Evolutionary conservation across 495 filamentous ascomycete species (phyloP), one percentile per base, ranked within the genome.

Genomic region (Lindgomyces ingoldianus): DNA sequence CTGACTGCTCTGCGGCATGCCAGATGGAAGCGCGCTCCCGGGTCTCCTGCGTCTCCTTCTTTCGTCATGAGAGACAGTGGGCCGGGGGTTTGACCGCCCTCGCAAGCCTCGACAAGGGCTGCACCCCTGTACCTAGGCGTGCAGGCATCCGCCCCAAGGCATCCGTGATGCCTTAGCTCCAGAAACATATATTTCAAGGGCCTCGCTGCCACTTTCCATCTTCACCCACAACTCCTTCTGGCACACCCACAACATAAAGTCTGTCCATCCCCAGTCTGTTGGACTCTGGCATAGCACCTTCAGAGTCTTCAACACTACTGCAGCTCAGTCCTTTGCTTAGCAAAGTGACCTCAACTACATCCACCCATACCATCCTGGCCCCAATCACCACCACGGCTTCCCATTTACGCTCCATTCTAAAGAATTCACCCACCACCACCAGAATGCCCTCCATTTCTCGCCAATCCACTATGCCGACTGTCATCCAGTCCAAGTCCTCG

Each of bases 391-490:
- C 60, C 10, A 61, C 60, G 68, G 68, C 68, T 57, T 45, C 46
- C 64, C 60, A 11, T 27, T 57, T 29, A 6, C 57, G 55, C n/a
- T 65, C 68, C 50, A 71, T 71, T 47, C 64, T 71, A 24, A 67
- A 67, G 51, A 67, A 70, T 25, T 62, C 64, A 18, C 46, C 33
- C 2, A 58, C 63, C 27, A 60, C 58, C 62, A 67, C 56, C 69
- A 68, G 52, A 18, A 72, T 72, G 69, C 65, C 65, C 25, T 68
- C 69, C 42, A 39, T 68, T 22, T 42, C 48, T 22, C 61, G 62
- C 57, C 45, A 39, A 33, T 26, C 54, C 69, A 72, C 69, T 56
- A 68, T 69, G 69, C 65, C 69, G 30, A 54, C 65, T 42, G 60
- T 65, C 51, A 60, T 64, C 55, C 60, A 68, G 21, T 25, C 64